These are phyloP conservation scores for Penicillium turbatum DNA, from an alignment of 495 filamentous ascomycete species.

Conservation along the genomic window DNA sequence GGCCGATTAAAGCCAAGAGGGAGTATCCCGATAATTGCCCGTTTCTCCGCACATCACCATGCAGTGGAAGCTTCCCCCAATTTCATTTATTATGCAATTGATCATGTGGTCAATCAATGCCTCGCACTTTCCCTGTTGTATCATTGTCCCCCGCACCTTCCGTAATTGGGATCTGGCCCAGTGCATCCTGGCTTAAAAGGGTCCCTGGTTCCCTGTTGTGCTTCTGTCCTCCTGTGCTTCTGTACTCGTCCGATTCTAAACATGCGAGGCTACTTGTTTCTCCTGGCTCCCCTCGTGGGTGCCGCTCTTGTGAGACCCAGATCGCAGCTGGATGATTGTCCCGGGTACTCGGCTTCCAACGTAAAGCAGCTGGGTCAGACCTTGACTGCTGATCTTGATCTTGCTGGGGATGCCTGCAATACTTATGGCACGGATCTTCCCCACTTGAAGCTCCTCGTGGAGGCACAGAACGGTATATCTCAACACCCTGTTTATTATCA, in stretches of 20 bases:
- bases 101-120: background rate
- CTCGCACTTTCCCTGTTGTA: background rate
- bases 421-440: conserved; percentile 65
- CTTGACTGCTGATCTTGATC: conserved; percentile 55
- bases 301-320: conserved; percentile 29
- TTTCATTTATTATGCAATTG: background rate
- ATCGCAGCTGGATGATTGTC: conserved; percentile 42
- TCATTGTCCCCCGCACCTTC: background rate
- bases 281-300: conserved; percentile 32
- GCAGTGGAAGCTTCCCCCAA: background rate
- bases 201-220: conserved; percentile 2
- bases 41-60: conserved; percentile 5
- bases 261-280: conserved; percentile 29
- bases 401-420: conserved; percentile 67
- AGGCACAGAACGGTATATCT: conserved; percentile 67
- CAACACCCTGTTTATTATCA: background rate
- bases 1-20: conserved; percentile 12
- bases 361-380: conserved; percentile 44
- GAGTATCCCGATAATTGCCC: conserved; percentile 16
- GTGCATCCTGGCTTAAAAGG: background rate
- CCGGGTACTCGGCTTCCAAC: conserved; percentile 69
- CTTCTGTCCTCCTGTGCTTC: conserved; percentile 11
- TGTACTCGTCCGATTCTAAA: conserved; percentile 7
- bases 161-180: background rate
- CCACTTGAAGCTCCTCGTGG: conserved; percentile 63